These are phyloP conservation scores for Xanthoconium separans DNA, from an alignment of 1,284 basidiomycete genomes.

Conservation along the genomic window DNA sequence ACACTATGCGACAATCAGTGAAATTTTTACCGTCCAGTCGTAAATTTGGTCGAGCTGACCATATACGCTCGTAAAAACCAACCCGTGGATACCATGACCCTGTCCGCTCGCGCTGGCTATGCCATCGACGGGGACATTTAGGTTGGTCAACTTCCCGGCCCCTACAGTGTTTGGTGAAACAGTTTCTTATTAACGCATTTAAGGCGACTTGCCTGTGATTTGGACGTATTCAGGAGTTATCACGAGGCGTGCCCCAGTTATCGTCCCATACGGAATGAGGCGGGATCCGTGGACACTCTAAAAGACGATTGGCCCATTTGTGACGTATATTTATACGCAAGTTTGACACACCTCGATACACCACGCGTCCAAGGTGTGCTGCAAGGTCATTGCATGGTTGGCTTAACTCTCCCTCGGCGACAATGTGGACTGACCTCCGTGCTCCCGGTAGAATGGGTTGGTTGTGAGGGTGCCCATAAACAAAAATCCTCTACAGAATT, in stretches of 20 bases:
- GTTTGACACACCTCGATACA: conserved; percentile 50
- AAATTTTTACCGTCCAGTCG: conserved; percentile 60
- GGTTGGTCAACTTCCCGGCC: conserved; percentile 60
- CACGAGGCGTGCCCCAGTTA: conserved; percentile 71
- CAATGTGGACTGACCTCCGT: conserved; percentile 45
- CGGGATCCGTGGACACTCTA: conserved; percentile 62
- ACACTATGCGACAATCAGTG: background rate
- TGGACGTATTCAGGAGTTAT: conserved; percentile 71
- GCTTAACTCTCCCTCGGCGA: conserved; percentile 9
- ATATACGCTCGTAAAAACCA: conserved; percentile 74
- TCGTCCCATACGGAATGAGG: conserved; percentile 73
- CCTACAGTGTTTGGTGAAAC: conserved; percentile 35
- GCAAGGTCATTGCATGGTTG: conserved; percentile 14
- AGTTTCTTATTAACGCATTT: background rate
- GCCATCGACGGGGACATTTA: conserved; percentile 67
- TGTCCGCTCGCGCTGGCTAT: conserved; percentile 58
- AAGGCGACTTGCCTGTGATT: conserved; percentile 48
- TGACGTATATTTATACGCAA: conserved; percentile 1
- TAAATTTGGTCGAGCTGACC: conserved; percentile 55
- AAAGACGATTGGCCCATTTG: background rate
- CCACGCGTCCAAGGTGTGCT: conserved; percentile 69
- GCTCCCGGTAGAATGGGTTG: conserved; percentile 58
- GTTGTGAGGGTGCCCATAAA: conserved; percentile 53
- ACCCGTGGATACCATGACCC: conserved; percentile 67
- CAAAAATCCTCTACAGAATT: conserved; percentile 66